Conservation (phyloP, 2,329 filamentous ascomycete genomes). For the Amauroascus niger region DNA sequence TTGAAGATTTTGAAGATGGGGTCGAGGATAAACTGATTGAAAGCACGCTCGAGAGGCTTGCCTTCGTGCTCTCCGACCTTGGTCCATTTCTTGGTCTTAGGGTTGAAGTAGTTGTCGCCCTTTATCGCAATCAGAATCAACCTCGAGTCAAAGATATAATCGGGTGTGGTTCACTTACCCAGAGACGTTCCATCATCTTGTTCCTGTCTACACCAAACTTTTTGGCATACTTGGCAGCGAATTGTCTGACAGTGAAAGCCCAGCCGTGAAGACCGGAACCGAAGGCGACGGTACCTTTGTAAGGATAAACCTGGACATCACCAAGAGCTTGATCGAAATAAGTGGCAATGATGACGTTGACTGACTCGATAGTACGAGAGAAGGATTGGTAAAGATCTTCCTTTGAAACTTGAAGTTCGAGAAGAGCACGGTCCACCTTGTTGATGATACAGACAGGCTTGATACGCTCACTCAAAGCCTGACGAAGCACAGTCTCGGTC, state of each 20-base stretch:
- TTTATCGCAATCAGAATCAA: slow-evolving; percentile 20
- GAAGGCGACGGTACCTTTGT: slow-evolving; percentile 96
- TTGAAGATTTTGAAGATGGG: slow-evolving; percentile 99
- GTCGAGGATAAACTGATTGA: slow-evolving; percentile 99
- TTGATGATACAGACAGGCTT: slow-evolving; percentile 99
- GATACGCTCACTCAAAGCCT: slow-evolving; percentile 99
- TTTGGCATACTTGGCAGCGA: slow-evolving; percentile 93
- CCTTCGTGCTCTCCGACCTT: slow-evolving; percentile 74
- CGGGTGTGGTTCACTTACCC: slow-evolving; percentile 49
- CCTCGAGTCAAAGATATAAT: background rate
- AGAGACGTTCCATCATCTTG: slow-evolving; percentile 99
- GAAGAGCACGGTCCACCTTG: slow-evolving; percentile 99
- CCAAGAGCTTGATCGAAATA: slow-evolving; percentile 95
- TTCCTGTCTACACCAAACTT: slow-evolving; percentile 99
- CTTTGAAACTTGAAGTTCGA: slow-evolving; percentile 97
- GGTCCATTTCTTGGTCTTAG: slow-evolving; percentile 99
- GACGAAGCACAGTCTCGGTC: slow-evolving; percentile 98
- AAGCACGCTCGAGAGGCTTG: slow-evolving; percentile 89
- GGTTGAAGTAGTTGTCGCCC: slow-evolving; percentile 99
- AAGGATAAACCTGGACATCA: slow-evolving; percentile 97
- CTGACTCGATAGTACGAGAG: slow-evolving; percentile 98
- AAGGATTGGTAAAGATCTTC: slow-evolving; percentile 99
- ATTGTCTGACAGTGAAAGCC: slow-evolving; percentile 98
- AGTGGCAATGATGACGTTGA: slow-evolving; percentile 99
- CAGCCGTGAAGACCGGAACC: slow-evolving; percentile 99